Percentiles rank a stretch among this genome's conserved stretches.
phyloP scores from a whole-genome alignment of 352 stramenopile genomes.

The Ophiocytium majus region DNA sequence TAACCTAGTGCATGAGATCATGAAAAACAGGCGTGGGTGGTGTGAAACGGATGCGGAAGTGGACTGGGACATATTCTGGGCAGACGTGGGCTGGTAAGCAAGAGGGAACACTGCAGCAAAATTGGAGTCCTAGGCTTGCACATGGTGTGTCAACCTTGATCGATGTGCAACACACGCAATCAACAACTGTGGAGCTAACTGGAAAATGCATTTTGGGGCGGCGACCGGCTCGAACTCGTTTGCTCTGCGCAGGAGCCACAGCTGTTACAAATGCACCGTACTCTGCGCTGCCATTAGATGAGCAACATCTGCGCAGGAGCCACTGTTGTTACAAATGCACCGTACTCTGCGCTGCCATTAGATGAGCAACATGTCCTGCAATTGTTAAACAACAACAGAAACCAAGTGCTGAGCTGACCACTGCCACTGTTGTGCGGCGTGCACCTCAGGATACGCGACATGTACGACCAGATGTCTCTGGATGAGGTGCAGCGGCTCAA shows the following conservation, averaged over 20 bases:
- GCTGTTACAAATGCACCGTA: neutral
- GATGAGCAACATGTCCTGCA: neutral
- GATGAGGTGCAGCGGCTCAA: conserved; percentile 71
- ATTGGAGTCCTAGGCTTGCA: no score
- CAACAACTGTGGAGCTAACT: no score
- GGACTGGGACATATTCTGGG: conserved; percentile 73
- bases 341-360: neutral
- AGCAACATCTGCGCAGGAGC: neutral
- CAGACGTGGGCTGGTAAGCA: conserved; percentile 66
- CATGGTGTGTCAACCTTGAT: no score
- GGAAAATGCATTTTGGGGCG: no score
- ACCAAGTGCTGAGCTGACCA: neutral
- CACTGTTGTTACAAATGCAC: neutral
- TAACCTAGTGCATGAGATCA: neutral
- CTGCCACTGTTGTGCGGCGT: neutral
- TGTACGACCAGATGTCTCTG: conserved; percentile 52
- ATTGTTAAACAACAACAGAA: neutral
- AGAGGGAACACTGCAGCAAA: no score
- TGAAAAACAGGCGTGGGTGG: conserved; percentile 41
- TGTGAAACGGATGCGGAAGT: conserved; percentile 63
- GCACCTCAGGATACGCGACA: conserved; percentile 62
- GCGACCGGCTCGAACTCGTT: no score
- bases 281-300: neutral
- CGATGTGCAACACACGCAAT: no score
- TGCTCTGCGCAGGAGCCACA: no score